A percentile compares a stretch with the other conserved stretches of the same genome.
phyloP scores from a whole-genome alignment of 2,329 filamentous ascomycete species.

The Paraphaeosphaeria minitans region DNA sequence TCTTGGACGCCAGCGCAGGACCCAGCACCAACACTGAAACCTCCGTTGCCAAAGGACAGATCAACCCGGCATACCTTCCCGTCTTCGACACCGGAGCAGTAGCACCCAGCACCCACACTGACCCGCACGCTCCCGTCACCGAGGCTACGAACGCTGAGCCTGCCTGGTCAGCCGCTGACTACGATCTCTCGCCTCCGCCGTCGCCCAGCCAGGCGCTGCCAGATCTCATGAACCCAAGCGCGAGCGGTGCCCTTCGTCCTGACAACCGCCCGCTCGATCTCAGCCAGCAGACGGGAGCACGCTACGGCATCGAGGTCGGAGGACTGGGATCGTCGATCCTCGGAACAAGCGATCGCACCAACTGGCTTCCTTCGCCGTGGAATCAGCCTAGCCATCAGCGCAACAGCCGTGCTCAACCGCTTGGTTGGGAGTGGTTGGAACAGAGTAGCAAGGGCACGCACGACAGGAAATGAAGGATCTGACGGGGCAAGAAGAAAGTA shows the following conservation, averaged over 20 bases:
- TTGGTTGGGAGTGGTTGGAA: slow-evolving; percentile 26
- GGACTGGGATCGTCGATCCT: background rate
- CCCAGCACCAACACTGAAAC: background rate
- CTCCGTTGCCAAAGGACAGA: background rate
- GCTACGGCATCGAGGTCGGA: slow-evolving; percentile 25
- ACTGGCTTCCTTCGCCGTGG: slow-evolving; percentile 18
- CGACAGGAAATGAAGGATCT: background rate
- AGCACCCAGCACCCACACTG: background rate
- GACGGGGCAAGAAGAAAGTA: background rate
- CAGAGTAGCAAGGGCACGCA: slow-evolving; percentile 14
- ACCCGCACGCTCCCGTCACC: background rate
- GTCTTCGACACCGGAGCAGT: background rate
- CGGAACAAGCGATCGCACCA: slow-evolving; percentile 14
- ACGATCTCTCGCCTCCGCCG: background rate
- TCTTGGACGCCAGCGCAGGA: background rate
- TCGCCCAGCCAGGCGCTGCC: background rate
- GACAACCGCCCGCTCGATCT: slow-evolving; percentile 21
- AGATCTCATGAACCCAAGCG: background rate
- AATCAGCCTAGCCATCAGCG: slow-evolving; percentile 11
- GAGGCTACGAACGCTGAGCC: background rate
- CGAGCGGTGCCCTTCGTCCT: background rate
- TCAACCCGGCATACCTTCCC: background rate
- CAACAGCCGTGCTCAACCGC: slow-evolving; percentile 21
- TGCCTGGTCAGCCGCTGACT: background rate
- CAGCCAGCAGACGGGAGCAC: slow-evolving; percentile 18